phyloP scores from a whole-genome alignment of 1,284 basidiomycete species.

The Puccinia horiana region DNA sequence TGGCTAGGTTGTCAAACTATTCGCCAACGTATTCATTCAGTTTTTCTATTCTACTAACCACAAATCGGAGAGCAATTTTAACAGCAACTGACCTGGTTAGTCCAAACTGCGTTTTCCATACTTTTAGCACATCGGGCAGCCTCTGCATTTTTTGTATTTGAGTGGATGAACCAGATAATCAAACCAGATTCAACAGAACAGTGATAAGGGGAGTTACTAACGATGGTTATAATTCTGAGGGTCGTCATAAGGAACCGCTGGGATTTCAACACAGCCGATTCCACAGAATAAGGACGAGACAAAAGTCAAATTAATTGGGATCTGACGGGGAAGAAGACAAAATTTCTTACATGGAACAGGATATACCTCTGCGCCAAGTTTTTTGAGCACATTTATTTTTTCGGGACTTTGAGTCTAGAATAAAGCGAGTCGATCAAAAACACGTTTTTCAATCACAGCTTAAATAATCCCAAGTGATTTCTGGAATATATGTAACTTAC shows the following conservation, averaged over 20 bases:
- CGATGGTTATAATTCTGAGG: conserved; percentile 96
- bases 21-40: not conserved
- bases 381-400: conserved; percentile 58
- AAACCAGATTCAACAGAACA: not conserved
- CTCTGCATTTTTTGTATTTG: conserved; percentile 59
- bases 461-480: too few relatives aligned
- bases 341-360: conserved; percentile 55
- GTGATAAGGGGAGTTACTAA: conserved; percentile 1
- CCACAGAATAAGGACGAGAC: not conserved
- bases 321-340: not conserved
- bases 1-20: conserved; percentile 57
- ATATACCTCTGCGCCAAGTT: conserved; percentile 59
- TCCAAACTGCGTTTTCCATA: conserved; percentile 94
- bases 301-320: not conserved
- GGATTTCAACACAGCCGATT: not conserved
- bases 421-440: not conserved
- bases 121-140: conserved; percentile 80
- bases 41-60: not conserved
- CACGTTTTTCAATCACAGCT: not conserved
- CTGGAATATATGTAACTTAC: conserved; percentile 2
- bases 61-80: not conserved
- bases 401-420: conserved; percentile 56
- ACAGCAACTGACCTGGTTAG: conserved; percentile 69
- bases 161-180: not conserved
- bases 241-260: conserved; percentile 91